Conservation (phyloP, 2,329 filamentous ascomycete genomes). For the Calonectria honghensis region DNA sequence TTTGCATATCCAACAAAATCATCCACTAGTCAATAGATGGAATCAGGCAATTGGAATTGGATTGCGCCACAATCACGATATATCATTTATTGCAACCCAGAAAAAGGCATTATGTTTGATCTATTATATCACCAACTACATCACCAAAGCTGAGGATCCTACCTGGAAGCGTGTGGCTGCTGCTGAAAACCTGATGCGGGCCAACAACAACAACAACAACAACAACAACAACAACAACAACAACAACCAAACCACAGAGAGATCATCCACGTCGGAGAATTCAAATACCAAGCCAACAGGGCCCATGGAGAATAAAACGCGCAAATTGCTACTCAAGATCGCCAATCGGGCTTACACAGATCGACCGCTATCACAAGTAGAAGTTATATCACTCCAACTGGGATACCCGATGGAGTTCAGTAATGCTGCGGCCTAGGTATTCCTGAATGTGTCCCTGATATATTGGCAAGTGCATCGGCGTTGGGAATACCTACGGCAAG, state of each 20-base stretch:
- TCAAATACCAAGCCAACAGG: neutral
- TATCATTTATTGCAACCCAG: too few relatives aligned
- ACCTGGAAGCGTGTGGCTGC: neutral
- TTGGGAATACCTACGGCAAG: neutral
- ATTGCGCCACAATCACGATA: too few relatives aligned
- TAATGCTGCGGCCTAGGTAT: slow-evolving; percentile 20
- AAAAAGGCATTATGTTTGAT: too few relatives aligned
- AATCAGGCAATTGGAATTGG: neutral
- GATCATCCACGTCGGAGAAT: neutral
- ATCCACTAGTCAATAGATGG: slow-evolving; percentile 28
- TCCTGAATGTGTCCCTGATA: slow-evolving; percentile 27
- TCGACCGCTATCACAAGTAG: slow-evolving; percentile 19
- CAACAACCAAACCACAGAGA: neutral
- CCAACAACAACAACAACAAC: neutral
- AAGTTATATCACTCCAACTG: slow-evolving; percentile 14
- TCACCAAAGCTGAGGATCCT: slow-evolving; percentile 10
- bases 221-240: neutral
- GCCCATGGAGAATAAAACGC: slow-evolving; percentile 22
- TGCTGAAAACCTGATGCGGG: neutral
- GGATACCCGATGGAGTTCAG: slow-evolving; percentile 21
- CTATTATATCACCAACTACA: neutral
- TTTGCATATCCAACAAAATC: neutral
- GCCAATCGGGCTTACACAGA: slow-evolving; percentile 19
- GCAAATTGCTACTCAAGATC: slow-evolving; percentile 25
- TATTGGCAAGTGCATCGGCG: slow-evolving; percentile 22